Conservation (phyloP, 176 grass and related monocot species). For the Ampelocalamus luodianensis region DNA sequence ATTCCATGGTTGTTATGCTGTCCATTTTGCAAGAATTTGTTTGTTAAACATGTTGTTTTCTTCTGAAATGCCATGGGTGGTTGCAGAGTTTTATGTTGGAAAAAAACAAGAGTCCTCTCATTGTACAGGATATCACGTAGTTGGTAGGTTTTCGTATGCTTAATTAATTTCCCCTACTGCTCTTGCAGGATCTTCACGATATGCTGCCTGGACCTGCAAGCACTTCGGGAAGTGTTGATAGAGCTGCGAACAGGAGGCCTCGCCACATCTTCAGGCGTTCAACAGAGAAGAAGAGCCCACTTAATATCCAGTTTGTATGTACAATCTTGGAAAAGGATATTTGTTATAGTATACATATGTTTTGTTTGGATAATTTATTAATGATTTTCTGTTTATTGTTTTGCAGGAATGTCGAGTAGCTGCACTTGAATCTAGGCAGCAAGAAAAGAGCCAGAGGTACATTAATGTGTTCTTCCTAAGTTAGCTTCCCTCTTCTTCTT, state of each 20-base stretch:
- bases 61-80: background rate
- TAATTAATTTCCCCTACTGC: background rate
- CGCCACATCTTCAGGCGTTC: background rate
- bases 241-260: background rate
- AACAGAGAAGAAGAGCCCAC: background rate
- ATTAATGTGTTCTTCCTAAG: background rate
- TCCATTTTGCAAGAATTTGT: background rate
- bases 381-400: background rate
- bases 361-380: background rate
- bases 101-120: background rate
- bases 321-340: background rate
- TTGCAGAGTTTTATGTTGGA: background rate
- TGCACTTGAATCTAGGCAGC: background rate
- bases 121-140: background rate
- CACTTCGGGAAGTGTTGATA: background rate
- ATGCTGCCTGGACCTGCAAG: background rate
- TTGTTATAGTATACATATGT: background rate
- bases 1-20: background rate
- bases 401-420: conserved; percentile 38
- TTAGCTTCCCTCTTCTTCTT: background rate
- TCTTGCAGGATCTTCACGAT: conserved; percentile 1
- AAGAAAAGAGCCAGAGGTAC: background rate
- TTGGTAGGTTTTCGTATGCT: background rate
- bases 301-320: conserved; percentile 28
- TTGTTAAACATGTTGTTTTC: background rate